These are phyloP conservation scores for Neurospora discreta DNA, from an alignment of 495 filamentous ascomycete species.

Conservation along the genomic window DNA sequence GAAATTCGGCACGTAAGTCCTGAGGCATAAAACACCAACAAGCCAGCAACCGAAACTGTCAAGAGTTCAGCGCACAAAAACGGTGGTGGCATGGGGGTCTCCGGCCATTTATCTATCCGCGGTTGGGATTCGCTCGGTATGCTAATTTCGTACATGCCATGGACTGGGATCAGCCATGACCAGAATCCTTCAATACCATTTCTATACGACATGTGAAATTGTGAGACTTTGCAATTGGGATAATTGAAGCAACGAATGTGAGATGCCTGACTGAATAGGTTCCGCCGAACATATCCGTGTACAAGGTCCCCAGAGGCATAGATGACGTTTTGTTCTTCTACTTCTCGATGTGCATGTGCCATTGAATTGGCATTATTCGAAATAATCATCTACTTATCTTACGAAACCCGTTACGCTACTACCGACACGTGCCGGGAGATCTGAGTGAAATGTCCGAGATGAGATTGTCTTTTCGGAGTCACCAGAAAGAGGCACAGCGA, in stretches of 20 bases:
- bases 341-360: neutral
- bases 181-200: neutral
- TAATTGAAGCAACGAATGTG: neutral
- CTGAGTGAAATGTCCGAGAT: neutral
- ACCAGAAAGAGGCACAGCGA: neutral
- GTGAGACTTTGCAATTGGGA: neutral
- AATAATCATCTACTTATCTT: neutral
- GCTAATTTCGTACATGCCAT: neutral
- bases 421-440: neutral
- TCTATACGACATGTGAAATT: neutral
- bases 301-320: neutral
- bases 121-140: neutral
- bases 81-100: neutral
- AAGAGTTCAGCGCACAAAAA: neutral
- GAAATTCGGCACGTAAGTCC: neutral
- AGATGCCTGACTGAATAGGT: no score
- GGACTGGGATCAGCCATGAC: neutral
- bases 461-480: neutral
- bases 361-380: neutral
- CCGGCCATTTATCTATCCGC: neutral
- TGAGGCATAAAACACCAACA: neutral
- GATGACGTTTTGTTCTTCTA: neutral
- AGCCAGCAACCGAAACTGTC: neutral
- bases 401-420: neutral
- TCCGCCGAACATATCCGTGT: neutral